Conservation (phyloP, 495 filamentous ascomycete genomes). For the Lasiosphaeriaceae sp. region DNA sequence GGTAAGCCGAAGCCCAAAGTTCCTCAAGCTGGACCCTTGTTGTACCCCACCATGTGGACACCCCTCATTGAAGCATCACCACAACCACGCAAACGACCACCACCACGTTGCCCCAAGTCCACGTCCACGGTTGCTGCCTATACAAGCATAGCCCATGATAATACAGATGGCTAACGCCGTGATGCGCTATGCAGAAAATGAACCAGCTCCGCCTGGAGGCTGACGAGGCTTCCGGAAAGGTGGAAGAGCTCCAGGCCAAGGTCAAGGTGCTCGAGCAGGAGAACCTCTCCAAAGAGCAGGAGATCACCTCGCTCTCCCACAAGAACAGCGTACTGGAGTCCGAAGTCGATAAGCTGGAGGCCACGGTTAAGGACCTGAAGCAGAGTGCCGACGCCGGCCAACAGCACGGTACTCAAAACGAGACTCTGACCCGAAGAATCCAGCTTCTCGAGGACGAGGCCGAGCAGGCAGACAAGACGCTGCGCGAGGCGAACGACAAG, state of each 20-base stretch:
- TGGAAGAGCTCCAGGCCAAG: constrained; percentile 79
- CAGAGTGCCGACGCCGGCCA: constrained; percentile 66
- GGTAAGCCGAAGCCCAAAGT: constrained; percentile 50
- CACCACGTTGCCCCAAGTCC: constrained; percentile 1
- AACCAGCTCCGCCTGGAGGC: constrained; percentile 86
- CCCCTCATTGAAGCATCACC: constrained; percentile 11
- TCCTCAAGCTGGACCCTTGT: constrained; percentile 31
- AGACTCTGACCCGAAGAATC: constrained; percentile 82
- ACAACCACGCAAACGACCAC: constrained; percentile 6
- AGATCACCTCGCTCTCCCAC: constrained; percentile 91
- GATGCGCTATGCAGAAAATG: constrained; percentile 66
- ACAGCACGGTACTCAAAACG: constrained; percentile 77
- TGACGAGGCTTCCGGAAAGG: constrained; percentile 71
- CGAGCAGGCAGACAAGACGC: constrained; percentile 87
- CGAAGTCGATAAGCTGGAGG: constrained; percentile 88
- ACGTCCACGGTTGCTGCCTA: not conserved
- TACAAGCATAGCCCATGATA: not conserved
- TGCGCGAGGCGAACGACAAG: constrained; percentile 98
- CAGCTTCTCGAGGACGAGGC: constrained; percentile 97
- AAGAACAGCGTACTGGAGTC: constrained; percentile 82
- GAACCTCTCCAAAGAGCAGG: constrained; percentile 93
- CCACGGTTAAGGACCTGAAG: constrained; percentile 72
- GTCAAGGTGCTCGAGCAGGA: constrained; percentile 92
- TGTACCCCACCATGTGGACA: constrained; percentile 40
- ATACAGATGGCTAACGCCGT: constrained; percentile 18